Conservation (phyloP, 1,139 yeast genomes). For the Sugiyamaella pinicola region DNA sequence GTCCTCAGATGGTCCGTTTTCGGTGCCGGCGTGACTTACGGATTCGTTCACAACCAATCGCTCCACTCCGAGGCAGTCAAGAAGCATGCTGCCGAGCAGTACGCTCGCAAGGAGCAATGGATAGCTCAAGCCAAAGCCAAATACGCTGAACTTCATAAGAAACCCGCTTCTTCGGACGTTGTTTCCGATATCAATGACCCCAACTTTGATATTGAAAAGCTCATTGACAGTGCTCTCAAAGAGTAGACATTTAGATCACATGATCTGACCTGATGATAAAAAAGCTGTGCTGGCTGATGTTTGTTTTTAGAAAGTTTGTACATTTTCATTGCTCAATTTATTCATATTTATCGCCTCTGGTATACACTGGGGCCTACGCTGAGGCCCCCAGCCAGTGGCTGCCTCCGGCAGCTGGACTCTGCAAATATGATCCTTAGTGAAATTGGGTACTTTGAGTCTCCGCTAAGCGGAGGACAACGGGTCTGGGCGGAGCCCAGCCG, state of each 20-base stretch:
- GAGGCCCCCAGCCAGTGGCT: too few relatives aligned
- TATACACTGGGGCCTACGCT: too few relatives aligned
- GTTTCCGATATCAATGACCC: conserved; percentile 85
- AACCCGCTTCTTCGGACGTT: conserved; percentile 42
- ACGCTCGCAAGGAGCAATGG: conserved; percentile 69
- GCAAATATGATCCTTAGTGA: too few relatives aligned
- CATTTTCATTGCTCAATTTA: conserved; percentile 11
- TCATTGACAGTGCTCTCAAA: conserved; percentile 40
- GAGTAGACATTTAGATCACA: conserved; percentile 21
- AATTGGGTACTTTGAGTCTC: too few relatives aligned
- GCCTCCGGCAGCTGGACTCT: conserved; percentile 14
- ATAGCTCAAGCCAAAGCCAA: conserved; percentile 87
- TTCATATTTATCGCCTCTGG: too few relatives aligned
- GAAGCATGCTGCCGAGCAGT: conserved; percentile 60
- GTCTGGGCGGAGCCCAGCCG: conserved; percentile 8
- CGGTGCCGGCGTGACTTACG: conserved; percentile 87
- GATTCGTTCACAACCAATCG: conserved; percentile 79
- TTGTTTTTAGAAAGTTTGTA: conserved; percentile 14
- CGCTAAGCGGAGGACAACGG: conserved; percentile 9
- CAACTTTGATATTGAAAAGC: conserved; percentile 74
- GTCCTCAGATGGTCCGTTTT: conserved; percentile 92
- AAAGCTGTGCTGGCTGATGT: conserved; percentile 10
- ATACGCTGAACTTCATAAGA: conserved; percentile 69
- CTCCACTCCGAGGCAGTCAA: conserved; percentile 63
- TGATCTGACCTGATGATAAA: conserved; percentile 12